Base-by-base conservation (phyloP, 768 basidiomycete genomes). In the Sporobolomyces roseus region DNA sequence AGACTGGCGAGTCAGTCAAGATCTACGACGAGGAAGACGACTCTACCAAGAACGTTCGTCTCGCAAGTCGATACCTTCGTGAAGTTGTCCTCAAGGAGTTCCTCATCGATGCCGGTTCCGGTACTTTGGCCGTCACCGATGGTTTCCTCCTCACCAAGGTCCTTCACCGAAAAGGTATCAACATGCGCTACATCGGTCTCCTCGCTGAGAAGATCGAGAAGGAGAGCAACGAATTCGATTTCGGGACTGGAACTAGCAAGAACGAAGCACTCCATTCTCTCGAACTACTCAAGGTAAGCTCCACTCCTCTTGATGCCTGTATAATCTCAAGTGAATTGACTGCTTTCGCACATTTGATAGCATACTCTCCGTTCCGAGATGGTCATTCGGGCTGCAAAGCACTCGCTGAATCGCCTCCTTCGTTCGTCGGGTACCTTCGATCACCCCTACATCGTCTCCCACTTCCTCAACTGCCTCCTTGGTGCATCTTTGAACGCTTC, bases 391-490 rank as follows among this genome's bases (percentile, higher is more conserved):
- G 78, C 78, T 21, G 69, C 75, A 72, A 81, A 81, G 76, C 80
- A 80, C 70, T 71, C 79, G 64, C 75, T 82, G 9, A 78, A 79
- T 46, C 38, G 61, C n/a, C 74, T 79, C 41, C 66, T 81, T 29
- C 66, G 71, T 49, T 76, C 75, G 29, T 41, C 68, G 55, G 67
- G 73, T n/a, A 68, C 73, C 36, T 78, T 78, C 43, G 75, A 75
- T 61, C 64, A 72, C 43, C 46, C 75, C 1, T 35, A 14, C 49
- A 35, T 72, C 62, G 74, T 82, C 56, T 76, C 81, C 3, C 81
- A 82, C 77, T 80, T 81, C 78, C 76, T 80, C 72, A 81, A 82
- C 77, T 82, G 81, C 72, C 76, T 82, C n/a, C 70, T 82, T 48
- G 80, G 80, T 30, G 54, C 77, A 0, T 59, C 72, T 12, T 50